Evolutionary conservation across 106 monocot genomes (phyloP), one percentile per base, ranked within the genome.

Genomic region (Dactylorhiza incarnata): DNA sequence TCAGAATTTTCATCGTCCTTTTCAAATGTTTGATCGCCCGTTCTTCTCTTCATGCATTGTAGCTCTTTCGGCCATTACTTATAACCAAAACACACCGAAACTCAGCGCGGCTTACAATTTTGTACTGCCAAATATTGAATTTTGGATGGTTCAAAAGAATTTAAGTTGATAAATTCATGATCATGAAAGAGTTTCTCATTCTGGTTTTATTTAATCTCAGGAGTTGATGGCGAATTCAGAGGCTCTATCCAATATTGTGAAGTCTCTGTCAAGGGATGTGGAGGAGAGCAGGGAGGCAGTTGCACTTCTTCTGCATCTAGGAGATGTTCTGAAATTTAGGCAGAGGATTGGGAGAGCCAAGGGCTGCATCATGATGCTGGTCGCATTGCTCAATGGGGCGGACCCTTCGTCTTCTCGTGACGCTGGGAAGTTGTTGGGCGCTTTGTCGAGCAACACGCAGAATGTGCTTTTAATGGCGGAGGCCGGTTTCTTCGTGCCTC

Each of bases 401-500:
- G 92, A 92, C 29, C 26, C 71, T 49, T 20, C 14, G 49, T 84
- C 92, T 75, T 82, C 92, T 14, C 26, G 45, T 58, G 82, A 92
- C 83, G 85, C 92, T 0, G 70, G 76, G 48, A 89, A 80, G 84
- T 71, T 95, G 49, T 67, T 92, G 72, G 62, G 73, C 26, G 73
- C 76, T 76, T 80, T 95, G 69, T 92, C 92, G 0, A 53, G 74
- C 81, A 92, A 88, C 68, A 83, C 89, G 1, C 95, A 92, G 77
- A 95, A 95, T 85, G 92, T 89, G 47, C 89, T 95, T 48, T 89
- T 92, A 5, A 95, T 95, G 95, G 84, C 92, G 0, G 95, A 95
- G 75, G 92, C 95, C 68, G 95, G 95, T 13, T 92, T 86, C 68
- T 92, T 89, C 49, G 12, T 52, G 0, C 92, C 92, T 19, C 43